phyloP scores from a whole-genome alignment of 495 filamentous ascomycete species.

The Xylaria telfairii region DNA sequence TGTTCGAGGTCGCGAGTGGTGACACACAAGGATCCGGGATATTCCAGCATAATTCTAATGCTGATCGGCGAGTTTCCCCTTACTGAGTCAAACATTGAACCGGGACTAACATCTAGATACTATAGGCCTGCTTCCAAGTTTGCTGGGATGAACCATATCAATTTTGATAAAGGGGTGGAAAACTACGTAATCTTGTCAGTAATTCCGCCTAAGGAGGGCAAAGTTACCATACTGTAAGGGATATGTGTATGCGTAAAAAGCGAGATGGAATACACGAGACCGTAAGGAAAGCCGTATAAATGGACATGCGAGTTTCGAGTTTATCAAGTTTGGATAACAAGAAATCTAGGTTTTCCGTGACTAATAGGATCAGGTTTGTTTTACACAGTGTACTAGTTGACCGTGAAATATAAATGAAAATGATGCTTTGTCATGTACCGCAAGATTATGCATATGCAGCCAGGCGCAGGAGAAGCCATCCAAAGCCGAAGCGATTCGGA shows the following conservation, averaged over 20 bases:
- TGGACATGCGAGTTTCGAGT: background rate
- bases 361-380: background rate
- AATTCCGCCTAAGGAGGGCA: constrained; percentile 47
- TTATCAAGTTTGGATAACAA: background rate
- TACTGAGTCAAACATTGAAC: background rate
- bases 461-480: background rate
- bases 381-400: background rate
- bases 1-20: constrained; percentile 63
- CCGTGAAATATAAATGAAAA: background rate
- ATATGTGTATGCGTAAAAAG: background rate
- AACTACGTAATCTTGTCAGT: constrained; percentile 65
- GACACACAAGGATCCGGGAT: constrained; percentile 68
- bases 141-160: constrained; percentile 59
- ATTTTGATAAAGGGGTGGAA: constrained; percentile 56
- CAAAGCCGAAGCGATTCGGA: background rate
- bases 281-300: background rate
- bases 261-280: background rate
- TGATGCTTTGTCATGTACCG: background rate
- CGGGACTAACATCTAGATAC: background rate
- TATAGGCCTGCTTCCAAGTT: constrained; percentile 52
- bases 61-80: constrained; percentile 36
- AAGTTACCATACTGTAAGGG: background rate
- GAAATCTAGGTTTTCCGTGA: background rate
- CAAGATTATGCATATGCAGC: background rate
- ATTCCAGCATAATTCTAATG: constrained; percentile 59